Percentiles rank a stretch among this genome's conserved stretches.
Evolutionary conservation across 345 rosid species (phyloP).

Genomic region (Microcos paniculata): DNA sequence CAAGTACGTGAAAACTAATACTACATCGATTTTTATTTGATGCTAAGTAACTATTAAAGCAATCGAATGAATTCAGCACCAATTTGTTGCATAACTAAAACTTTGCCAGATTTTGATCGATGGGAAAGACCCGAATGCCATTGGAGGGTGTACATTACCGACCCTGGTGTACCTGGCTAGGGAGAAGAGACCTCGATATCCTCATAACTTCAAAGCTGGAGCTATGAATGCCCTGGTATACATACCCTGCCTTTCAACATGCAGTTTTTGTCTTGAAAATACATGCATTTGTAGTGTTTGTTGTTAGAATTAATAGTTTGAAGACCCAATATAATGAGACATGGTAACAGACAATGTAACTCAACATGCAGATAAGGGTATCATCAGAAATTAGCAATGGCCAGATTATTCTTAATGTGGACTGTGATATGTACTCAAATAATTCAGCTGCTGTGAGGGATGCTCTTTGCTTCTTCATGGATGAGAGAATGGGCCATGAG

Average conservation of each 20-base stretch:
- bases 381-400: conserved; percentile 66
- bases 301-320: not conserved
- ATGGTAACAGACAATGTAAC: not conserved
- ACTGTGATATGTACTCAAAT: conserved; percentile 87
- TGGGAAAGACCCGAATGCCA: conserved; percentile 35
- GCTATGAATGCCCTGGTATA: conserved; percentile 80
- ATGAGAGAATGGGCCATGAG: conserved; percentile 56
- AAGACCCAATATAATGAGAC: not conserved
- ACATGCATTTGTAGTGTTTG: not conserved
- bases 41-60: not conserved
- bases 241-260: not conserved
- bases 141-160: conserved; percentile 41
- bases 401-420: conserved; percentile 53
- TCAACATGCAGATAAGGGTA: conserved; percentile 54
- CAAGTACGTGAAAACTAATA: conserved; percentile 40
- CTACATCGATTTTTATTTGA: not conserved
- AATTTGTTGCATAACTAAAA: not conserved
- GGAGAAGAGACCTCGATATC: conserved; percentile 63
- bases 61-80: not conserved
- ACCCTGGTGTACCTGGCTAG: conserved; percentile 73
- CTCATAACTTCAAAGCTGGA: conserved; percentile 86
- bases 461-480: conserved; percentile 82
- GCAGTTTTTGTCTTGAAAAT: not conserved
- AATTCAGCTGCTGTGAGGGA: conserved; percentile 51
- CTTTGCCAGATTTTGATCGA: conserved; percentile 54